Evolutionary conservation across 164 flowering plant genomes (phyloP).

Genomic region (Pachysandra terminalis): DNA sequence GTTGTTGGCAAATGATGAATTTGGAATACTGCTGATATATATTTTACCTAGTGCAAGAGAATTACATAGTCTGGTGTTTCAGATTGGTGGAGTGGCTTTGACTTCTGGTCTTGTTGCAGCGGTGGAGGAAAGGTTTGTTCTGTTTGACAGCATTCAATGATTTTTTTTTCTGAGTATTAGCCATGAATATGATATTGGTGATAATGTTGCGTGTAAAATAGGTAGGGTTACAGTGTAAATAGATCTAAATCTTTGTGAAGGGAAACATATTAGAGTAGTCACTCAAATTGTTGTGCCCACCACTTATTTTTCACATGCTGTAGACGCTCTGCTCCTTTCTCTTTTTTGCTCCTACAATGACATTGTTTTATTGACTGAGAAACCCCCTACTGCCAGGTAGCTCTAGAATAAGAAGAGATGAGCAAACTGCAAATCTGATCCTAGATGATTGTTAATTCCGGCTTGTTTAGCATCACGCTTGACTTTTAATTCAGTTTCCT

Average conservation of each 20-base stretch:
- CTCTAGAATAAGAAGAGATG: too few relatives aligned
- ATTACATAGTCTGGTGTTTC: slow-evolving; percentile 23
- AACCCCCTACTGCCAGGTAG: too few relatives aligned
- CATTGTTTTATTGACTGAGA: too few relatives aligned
- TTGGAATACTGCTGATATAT: neutral
- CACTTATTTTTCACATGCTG: neutral
- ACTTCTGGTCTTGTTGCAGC: slow-evolving; percentile 80
- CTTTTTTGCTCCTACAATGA: too few relatives aligned
- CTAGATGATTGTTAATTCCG: too few relatives aligned
- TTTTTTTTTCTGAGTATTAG: neutral
- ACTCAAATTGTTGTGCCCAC: neutral
- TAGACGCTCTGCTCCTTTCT: neutral
- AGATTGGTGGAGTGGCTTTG: slow-evolving; percentile 95
- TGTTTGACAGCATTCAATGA: too few relatives aligned
- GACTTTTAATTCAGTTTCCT: too few relatives aligned
- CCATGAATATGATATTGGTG: neutral
- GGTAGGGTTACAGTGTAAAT: neutral
- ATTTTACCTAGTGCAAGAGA: neutral
- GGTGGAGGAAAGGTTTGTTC: slow-evolving; percentile 86
- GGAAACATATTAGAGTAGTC: neutral
- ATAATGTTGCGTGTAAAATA: neutral
- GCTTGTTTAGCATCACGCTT: too few relatives aligned
- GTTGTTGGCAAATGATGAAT: neutral
- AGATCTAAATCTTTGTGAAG: neutral
- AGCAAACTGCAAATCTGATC: too few relatives aligned